Evolutionary conservation across 306 rosid species (phyloP).

Genomic region (Psophocarpus tetragonolobus): DNA sequence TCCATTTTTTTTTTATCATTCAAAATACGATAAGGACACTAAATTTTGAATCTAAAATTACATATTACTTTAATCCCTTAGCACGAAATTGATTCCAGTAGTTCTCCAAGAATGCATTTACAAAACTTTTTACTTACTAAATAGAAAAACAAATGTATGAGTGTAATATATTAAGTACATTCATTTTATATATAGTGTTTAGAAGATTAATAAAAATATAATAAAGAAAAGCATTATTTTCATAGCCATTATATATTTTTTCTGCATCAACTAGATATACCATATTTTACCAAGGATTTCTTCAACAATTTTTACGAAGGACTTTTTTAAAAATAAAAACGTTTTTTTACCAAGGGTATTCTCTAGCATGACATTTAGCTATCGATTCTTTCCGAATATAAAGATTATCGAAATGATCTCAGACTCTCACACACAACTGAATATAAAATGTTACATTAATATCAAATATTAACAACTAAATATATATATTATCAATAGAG

Average conservation of each 20-base stretch:
- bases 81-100: no score
- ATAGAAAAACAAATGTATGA: no score
- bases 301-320: no score
- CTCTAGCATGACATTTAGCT: background rate
- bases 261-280: background rate
- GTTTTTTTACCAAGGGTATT: background rate
- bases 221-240: background rate
- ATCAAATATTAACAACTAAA: background rate
- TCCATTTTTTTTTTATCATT: no score
- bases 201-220: no score
- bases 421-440: background rate
- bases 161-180: background rate
- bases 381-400: background rate
- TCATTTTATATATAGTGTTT: background rate
- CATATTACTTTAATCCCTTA: no score
- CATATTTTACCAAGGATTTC: background rate
- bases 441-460: background rate
- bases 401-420: background rate
- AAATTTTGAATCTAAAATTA: no score
- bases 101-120: no score
- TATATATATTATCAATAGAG: background rate
- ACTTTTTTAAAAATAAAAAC: no score
- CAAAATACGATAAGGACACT: no score
- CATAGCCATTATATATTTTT: background rate
- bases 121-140: background rate